phyloP scores from a whole-genome alignment of 2,329 filamentous ascomycete species.

The Zopfia rhizophila region DNA sequence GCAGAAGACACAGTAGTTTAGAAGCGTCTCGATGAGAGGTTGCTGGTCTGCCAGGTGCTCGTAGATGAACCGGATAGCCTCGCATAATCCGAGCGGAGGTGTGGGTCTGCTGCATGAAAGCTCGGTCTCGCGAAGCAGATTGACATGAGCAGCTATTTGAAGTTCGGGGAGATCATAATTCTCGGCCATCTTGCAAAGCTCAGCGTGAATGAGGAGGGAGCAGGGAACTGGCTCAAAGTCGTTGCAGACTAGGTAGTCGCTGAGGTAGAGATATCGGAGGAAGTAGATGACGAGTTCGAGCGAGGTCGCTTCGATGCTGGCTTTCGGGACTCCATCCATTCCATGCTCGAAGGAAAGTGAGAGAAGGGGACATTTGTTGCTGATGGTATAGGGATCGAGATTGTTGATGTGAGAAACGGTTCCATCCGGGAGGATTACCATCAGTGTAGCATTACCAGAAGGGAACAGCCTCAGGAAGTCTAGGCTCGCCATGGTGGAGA shows the following conservation, averaged over 20 bases:
- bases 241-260: conserved; percentile 45
- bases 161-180: conserved; percentile 54
- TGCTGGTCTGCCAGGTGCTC: conserved; percentile 35
- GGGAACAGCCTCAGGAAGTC: no score
- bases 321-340: conserved; percentile 37
- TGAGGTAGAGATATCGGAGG: conserved; percentile 55
- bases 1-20: conserved; percentile 56
- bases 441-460: conserved; percentile 40
- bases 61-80: conserved; percentile 52
- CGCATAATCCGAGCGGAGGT: conserved; percentile 53
- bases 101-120: conserved; percentile 50
- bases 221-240: conserved; percentile 32
- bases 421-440: conserved; percentile 44
- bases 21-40: conserved; percentile 50
- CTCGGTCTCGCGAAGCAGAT: conserved; percentile 53
- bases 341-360: conserved; percentile 53
- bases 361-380: conserved; percentile 51
- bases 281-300: conserved; percentile 47
- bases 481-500: conserved; percentile 11
- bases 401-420: conserved; percentile 44
- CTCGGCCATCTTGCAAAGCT: conserved; percentile 54
- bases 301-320: conserved; percentile 52
- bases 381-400: conserved; percentile 45
- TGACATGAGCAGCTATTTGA: conserved; percentile 50
- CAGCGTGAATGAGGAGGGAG: conserved; percentile 52